phyloP scores from a whole-genome alignment of 2,329 filamentous ascomycete species.

The Blastomyces silverae region DNA sequence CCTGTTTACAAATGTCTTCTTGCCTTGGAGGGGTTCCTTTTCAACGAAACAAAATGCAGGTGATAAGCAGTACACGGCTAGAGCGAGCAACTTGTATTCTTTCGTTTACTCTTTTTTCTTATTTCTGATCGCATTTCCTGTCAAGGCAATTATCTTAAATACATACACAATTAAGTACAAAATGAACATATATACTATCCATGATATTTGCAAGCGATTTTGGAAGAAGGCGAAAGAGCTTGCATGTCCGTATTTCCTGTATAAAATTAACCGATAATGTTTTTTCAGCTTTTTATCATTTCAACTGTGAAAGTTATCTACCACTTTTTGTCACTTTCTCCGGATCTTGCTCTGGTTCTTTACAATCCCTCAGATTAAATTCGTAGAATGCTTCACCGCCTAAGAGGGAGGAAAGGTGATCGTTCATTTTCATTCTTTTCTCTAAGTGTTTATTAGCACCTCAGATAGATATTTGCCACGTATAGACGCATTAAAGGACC shows the following conservation, averaged over 20 bases:
- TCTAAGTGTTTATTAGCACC: background rate
- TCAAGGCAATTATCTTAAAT: background rate
- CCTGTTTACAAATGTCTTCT: background rate
- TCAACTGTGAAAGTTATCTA: background rate
- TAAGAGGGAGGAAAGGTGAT: background rate
- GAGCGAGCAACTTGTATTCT: background rate
- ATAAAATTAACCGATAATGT: background rate
- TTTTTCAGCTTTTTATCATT: background rate
- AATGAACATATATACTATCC: background rate
- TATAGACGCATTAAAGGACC: constrained; percentile 27
- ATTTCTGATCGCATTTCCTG: background rate
- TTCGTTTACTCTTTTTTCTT: background rate
- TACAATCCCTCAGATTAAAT: background rate
- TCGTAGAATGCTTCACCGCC: constrained; percentile 5
- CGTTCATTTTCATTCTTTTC: constrained; percentile 12
- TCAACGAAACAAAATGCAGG: background rate
- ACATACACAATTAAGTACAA: background rate
- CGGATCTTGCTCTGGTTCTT: background rate
- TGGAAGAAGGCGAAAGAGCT: background rate
- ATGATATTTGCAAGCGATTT: background rate
- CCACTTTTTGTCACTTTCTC: background rate
- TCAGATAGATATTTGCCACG: constrained; percentile 9
- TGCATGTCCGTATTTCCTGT: background rate
- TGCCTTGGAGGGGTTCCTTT: background rate
- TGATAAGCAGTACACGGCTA: background rate